Conservation (phyloP, 805 yeast genomes). For the Priceomyces castillae region DNA sequence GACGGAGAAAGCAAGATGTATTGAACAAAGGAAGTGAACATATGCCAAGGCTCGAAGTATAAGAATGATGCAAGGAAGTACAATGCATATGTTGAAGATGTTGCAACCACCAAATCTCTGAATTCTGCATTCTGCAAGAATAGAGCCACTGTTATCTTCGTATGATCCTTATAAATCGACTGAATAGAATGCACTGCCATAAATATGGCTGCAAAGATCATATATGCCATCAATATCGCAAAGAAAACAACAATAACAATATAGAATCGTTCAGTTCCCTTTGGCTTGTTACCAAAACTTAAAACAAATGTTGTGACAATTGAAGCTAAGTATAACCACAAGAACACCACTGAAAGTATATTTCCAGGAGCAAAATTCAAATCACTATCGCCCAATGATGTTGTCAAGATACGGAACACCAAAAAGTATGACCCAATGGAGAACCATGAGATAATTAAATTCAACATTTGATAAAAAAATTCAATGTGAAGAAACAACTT, state of each 20-base stretch:
- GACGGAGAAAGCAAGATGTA: conserved; percentile 51
- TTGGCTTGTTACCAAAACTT: conserved; percentile 64
- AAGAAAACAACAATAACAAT: conserved; percentile 52
- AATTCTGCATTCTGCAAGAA: conserved; percentile 47
- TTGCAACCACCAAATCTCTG: conserved; percentile 54
- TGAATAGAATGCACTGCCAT: conserved; percentile 54
- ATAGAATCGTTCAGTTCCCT: conserved; percentile 56
- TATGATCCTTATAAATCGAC: conserved; percentile 29
- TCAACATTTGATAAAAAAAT: conserved; percentile 52
- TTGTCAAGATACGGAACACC: conserved; percentile 61
- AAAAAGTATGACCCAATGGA: conserved; percentile 60
- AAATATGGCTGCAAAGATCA: conserved; percentile 55
- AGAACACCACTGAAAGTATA: conserved; percentile 48
- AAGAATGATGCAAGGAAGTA: conserved; percentile 57
- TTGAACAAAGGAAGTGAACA: conserved; percentile 53
- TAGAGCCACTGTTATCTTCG: conserved; percentile 42
- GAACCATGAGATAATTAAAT: conserved; percentile 60
- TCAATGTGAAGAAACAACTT: conserved; percentile 53
- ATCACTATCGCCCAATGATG: conserved; percentile 40
- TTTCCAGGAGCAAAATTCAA: conserved; percentile 46
- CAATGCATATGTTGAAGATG: conserved; percentile 59
- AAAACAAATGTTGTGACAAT: conserved; percentile 58
- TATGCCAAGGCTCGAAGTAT: conserved; percentile 67
- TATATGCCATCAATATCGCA: conserved; percentile 59
- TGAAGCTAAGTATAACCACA: conserved; percentile 56